Percentiles rank a stretch among this genome's conserved stretches.
phyloP scores from a whole-genome alignment of 352 stramenopile genomes.

The Phytophthora capsici region DNA sequence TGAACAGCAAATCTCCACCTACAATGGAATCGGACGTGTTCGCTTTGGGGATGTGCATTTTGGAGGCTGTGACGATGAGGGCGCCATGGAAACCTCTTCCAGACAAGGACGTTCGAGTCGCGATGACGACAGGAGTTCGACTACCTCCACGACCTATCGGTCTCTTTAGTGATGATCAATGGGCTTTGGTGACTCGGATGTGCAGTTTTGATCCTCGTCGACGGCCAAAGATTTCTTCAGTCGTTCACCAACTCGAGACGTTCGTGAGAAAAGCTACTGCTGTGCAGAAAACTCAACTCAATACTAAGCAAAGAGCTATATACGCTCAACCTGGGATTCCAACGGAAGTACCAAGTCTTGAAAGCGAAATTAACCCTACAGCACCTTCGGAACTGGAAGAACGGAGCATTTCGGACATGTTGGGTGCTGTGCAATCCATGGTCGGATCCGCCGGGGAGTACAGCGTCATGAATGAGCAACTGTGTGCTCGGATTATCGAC shows the following conservation, averaged over 20 bases:
- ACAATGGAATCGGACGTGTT: conserved; percentile 24
- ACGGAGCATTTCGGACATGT: too few species aligned
- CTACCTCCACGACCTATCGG: conserved; percentile 10
- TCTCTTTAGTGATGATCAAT: conserved; percentile 20
- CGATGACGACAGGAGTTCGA: conserved; percentile 1
- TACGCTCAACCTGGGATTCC: too few species aligned
- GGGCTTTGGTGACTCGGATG: conserved; percentile 21
- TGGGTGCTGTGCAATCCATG: too few species aligned
- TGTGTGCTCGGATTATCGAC: too few species aligned
- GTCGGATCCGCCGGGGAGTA: too few species aligned
- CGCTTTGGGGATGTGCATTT: conserved; percentile 22
- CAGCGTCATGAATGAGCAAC: too few species aligned
- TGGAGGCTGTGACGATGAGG: conserved; percentile 25
- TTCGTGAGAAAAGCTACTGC: neutral
- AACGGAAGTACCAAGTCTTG: too few species aligned
- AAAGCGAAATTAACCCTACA: too few species aligned
- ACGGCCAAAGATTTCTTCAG: conserved; percentile 14
- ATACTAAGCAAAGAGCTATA: too few species aligned
- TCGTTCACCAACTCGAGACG: conserved; percentile 19
- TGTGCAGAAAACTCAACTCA: too few species aligned
- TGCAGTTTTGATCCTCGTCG: conserved; percentile 13
- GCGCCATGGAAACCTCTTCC: conserved; percentile 12
- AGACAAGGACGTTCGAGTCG: conserved; percentile 5
- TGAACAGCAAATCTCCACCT: neutral
- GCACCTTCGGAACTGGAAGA: too few species aligned